Percentiles rank a stretch among this genome's conserved stretches.
phyloP scores from a whole-genome alignment of 2,329 filamentous ascomycete genomes.

The Neonectria ditissima region DNA sequence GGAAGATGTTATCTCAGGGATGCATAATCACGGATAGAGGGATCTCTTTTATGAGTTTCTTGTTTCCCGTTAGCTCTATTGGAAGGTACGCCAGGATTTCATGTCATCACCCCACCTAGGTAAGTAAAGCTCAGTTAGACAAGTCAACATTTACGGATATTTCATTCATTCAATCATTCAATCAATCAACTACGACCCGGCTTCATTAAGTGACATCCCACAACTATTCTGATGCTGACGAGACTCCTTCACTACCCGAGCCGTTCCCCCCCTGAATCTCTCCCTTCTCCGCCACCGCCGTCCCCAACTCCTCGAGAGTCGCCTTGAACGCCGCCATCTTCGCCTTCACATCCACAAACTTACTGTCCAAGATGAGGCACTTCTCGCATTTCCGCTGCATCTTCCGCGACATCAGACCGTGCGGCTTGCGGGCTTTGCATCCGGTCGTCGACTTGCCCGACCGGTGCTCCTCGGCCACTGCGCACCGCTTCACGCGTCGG shows the following conservation, averaged over 20 bases:
- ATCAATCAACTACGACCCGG: too few relatives aligned
- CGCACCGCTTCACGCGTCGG: constrained; percentile 39
- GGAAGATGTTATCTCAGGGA: not conserved
- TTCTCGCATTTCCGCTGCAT: constrained; percentile 39
- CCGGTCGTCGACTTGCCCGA: constrained; percentile 12
- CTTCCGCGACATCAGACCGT: constrained; percentile 39
- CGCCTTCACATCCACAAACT: constrained; percentile 28
- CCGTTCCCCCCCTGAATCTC: not conserved
- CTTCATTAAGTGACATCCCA: too few relatives aligned
- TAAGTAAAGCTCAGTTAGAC: too few relatives aligned
- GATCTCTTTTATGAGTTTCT: not conserved
- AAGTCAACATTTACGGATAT: too few relatives aligned
- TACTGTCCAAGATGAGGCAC: constrained; percentile 38
- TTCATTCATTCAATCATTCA: too few relatives aligned
- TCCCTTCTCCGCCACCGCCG: constrained; percentile 12
- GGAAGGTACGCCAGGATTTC: too few relatives aligned
- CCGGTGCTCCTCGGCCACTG: constrained; percentile 29
- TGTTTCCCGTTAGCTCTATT: too few relatives aligned
- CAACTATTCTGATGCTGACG: not conserved
- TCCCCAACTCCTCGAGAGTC: constrained; percentile 10
- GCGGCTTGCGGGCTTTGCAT: constrained; percentile 38
- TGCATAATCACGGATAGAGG: not conserved
- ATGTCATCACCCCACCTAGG: too few relatives aligned
- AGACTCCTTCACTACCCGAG: not conserved
- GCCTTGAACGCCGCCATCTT: constrained; percentile 31